Conservation (phyloP, 805 yeast genomes). For the Lachancea sp. region DNA sequence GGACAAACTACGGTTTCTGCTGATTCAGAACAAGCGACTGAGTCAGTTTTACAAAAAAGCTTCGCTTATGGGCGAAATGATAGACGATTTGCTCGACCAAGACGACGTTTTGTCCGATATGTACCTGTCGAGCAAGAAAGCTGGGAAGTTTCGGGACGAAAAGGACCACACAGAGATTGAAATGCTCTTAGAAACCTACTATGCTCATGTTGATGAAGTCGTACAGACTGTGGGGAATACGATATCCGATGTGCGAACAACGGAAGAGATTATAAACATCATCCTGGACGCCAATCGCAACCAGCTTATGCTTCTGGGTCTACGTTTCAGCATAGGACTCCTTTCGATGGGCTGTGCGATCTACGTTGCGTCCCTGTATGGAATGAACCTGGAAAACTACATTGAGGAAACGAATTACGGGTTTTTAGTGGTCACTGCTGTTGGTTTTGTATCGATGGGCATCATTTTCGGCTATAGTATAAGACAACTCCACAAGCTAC, state of each 20-base stretch:
- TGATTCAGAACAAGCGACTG: slow-evolving; percentile 79
- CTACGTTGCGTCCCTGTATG: slow-evolving; percentile 80
- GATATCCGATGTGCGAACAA: slow-evolving; percentile 76
- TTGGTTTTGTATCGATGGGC: slow-evolving; percentile 39
- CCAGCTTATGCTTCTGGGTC: slow-evolving; percentile 80
- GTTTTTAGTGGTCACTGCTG: slow-evolving; percentile 43
- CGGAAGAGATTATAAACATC: slow-evolving; percentile 92
- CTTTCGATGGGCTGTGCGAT: slow-evolving; percentile 76
- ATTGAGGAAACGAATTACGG: slow-evolving; percentile 79
- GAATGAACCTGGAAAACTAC: slow-evolving; percentile 92
- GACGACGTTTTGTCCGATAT: slow-evolving; percentile 83
- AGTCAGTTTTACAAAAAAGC: slow-evolving; percentile 82
- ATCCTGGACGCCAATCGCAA: slow-evolving; percentile 91
- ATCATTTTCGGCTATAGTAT: slow-evolving; percentile 49
- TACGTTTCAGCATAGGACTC: slow-evolving; percentile 76
- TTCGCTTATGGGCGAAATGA: slow-evolving; percentile 67
- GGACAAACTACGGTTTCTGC: slow-evolving; percentile 65
- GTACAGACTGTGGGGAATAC: slow-evolving; percentile 82
- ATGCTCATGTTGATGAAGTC: slow-evolving; percentile 85
- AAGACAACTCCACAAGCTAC: slow-evolving; percentile 54
- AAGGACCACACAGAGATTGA: slow-evolving; percentile 85
- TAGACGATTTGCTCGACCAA: slow-evolving; percentile 78
- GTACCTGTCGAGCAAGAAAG: slow-evolving; percentile 60
- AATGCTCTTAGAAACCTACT: slow-evolving; percentile 82
- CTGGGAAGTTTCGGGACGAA: slow-evolving; percentile 41